Base-by-base conservation (phyloP, 192 early-diverging fungal species). In the Pilaira anomala region DNA sequence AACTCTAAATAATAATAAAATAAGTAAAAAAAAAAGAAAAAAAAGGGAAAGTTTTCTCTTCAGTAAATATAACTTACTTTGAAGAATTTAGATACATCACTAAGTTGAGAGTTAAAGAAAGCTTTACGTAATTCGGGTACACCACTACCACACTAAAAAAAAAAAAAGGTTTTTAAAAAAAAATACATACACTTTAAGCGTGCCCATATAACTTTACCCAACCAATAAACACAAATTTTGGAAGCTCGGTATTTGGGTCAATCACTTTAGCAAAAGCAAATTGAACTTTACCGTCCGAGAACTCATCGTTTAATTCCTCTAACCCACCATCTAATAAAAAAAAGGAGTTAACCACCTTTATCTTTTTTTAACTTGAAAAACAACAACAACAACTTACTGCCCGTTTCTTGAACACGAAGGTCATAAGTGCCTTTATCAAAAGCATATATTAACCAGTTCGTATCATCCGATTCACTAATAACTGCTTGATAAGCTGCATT, bases 91-190 rank as follows among this genome's bases (percentile, higher is more conserved):
- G 83, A 80, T 25, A 93, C 91, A 68, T 97, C 90, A 53, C 87
- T 83, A 22, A 95, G 73, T 55, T 94, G 92, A 29, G 84, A 77
- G 65, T 85, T 86, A 62, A 95, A 95, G 51, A 93, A 78, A 25
- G 90, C 94, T 80, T 98, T 98, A 70, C 88, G 85, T 46, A 84
- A 74, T 59, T 94, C 93, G 16, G 93, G 93, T 18, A 98, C 96
- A 39, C 94, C 94, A 46, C 89, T 90, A 9, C 96, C 96, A 73
- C 94, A 97, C 88, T 91, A 46, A 18, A 60, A 41, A 39, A 42
- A 21, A 50, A 36, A 18, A 1, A 8, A 65, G 39, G 14, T 30
- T 42, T 22, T 44, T 22, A 19, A 16, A 18, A n/a, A n/a, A n/a
- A n/a, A n/a, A n/a, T n/a, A n/a, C 2, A 41, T 3, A n/a, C n/a